Base-by-base conservation (phyloP, 768 basidiomycete species). In the Boletus eberwhitei region DNA sequence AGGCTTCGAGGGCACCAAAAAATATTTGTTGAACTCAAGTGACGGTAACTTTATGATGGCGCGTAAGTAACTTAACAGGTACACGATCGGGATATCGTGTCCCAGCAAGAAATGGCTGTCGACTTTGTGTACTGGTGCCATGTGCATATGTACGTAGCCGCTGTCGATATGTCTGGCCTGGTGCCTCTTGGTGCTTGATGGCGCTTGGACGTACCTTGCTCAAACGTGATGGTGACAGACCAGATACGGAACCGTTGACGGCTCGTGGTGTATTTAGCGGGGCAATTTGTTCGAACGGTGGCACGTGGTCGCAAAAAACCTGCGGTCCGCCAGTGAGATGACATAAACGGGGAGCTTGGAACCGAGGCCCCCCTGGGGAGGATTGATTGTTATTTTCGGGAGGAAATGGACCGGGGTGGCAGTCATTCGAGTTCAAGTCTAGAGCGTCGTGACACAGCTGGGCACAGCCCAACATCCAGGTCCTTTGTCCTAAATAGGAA, bases 401-500 rank as follows among this genome's bases (percentile, higher is more conserved):
- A 57, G 49, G 5, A 40, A 42, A 4, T 19, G 21, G 21, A 32
- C 19, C 44, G 41, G 38, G 48, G 57, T 43, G 21, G 42, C 37
- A 32, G 50, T 24, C 32, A 21, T 8, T 22, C 54, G 1, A 26
- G 36, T 31, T n/a, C 51, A 22, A 31, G 50, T 66, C 64, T 69
- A 58, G 67, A 66, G 48, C 54, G 38, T 48, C 41, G 1, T 36
- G 26, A 46, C 62, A 56, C 54, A 49, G 54, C 46, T 1, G 21
- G n/a, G 42, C 62, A 57, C 54, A 53, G 56, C 53, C 64, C 34
- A 22, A 44, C 45, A 24, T 55, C 54, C 46, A 54, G 63, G 65
- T 50, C 55, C 55, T 14, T 38, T 12, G 8, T 54, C 69, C 53
- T 12, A 71, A 71, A 53, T 36, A 60, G 67, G 67, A 35, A 67